Conservation (phyloP, 208 protist genomes). For the Trypanosoma mega region DNA sequence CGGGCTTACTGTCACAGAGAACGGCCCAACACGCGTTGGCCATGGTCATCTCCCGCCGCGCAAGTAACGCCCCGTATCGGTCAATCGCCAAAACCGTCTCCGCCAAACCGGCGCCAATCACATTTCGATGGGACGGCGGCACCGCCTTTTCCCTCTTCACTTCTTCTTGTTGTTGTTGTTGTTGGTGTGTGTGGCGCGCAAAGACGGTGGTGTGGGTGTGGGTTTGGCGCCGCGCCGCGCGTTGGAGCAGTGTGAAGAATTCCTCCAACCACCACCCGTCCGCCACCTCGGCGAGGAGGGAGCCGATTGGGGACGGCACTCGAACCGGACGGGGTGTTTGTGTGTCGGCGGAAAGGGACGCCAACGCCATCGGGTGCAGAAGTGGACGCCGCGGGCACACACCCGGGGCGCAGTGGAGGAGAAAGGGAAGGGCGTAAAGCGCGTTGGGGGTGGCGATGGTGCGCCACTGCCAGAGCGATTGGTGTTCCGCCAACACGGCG, state of each 20-base stretch:
- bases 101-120: constrained; percentile 56
- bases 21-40: constrained; percentile 67
- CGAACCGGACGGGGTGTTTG: constrained; percentile 10
- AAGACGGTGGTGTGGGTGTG: no score
- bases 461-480: constrained; percentile 76
- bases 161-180: not conserved
- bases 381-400: constrained; percentile 15
- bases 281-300: not conserved
- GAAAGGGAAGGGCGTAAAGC: constrained; percentile 39
- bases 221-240: not conserved
- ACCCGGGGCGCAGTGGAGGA: constrained; percentile 35
- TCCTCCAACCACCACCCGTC: constrained; percentile 12
- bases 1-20: constrained; percentile 45
- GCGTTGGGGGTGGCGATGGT: constrained; percentile 19
- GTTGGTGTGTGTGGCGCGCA: no score
- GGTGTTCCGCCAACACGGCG: constrained; percentile 43
- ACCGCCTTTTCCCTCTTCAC: not conserved
- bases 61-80: constrained; percentile 61
- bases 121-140: constrained; percentile 37
- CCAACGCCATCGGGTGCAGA: constrained; percentile 14
- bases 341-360: constrained; percentile 9
- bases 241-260: constrained; percentile 16
- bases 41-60: constrained; percentile 51
- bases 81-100: constrained; percentile 60
- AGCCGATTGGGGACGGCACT: constrained; percentile 11